phyloP scores from a whole-genome alignment of 257 asterid genomes.

The Ligustrum vulgare region DNA sequence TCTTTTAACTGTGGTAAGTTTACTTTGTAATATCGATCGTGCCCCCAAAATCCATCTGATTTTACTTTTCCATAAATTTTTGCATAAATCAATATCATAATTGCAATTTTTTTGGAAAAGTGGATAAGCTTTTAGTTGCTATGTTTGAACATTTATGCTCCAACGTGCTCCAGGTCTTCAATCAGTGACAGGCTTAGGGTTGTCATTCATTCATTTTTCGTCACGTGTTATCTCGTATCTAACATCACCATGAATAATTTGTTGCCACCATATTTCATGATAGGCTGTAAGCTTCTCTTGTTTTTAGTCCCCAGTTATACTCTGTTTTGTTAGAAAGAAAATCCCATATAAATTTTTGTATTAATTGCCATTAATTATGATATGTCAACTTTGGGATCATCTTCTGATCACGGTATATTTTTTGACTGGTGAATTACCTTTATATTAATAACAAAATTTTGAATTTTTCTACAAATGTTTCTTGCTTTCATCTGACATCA shows the following conservation, averaged over 20 bases:
- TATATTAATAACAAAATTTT: neutral
- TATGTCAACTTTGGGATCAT: neutral
- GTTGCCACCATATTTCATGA: neutral
- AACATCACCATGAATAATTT: neutral
- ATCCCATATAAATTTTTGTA: neutral
- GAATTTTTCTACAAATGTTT: neutral
- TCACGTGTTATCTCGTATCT: neutral
- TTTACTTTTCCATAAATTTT: neutral
- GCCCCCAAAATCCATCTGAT: too few species aligned
- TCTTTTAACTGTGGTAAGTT: slow-evolving; percentile 71
- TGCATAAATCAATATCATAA: neutral
- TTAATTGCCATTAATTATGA: neutral
- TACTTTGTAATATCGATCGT: neutral
- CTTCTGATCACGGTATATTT: neutral
- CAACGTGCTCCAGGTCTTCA: neutral
- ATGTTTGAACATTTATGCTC: neutral
- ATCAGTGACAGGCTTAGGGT: neutral
- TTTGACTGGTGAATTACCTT: neutral
- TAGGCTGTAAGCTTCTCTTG: neutral
- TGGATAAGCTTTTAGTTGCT: neutral
- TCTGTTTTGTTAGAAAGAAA: neutral
- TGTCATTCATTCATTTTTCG: neutral
- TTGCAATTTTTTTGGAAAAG: neutral
- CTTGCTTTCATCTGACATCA: neutral
- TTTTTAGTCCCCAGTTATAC: neutral